Evolutionary conservation across 495 filamentous ascomycete genomes (phyloP), one percentile per base, ranked within the genome.

Genomic region (Penicillium atrosanguineum): DNA sequence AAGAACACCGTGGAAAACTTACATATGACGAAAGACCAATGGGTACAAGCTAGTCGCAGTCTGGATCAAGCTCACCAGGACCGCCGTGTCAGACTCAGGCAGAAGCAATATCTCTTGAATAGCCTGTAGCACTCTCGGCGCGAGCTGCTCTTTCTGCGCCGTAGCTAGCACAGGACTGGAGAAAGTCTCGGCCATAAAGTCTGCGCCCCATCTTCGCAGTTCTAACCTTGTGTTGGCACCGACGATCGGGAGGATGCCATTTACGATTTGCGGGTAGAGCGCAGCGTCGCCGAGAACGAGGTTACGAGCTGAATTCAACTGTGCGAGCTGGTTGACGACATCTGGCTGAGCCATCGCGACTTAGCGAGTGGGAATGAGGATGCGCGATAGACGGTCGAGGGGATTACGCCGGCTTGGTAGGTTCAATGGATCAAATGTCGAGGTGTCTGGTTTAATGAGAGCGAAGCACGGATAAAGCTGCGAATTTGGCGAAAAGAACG

Each of bases 131-230:
- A 91, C 87, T 25, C 74, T 71, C 51, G 90, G 71, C 45, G 84
- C 82, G 55, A 95, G 65, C 53, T 83, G 81, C 71, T 86, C 87
- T 77, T 97, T 97, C 69, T 87, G 85, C 46, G 81, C 74, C 31
- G 75, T 71, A 49, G 82, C 68, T 59, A 97, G 76, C 31, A 84
- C 82, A 14, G 94, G 94, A 41, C 87, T 91, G 18, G 95, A 85
- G 71, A 99, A 96, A 4, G 91, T 89, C 76, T 99, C 94, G 37
- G 95, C 93, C 36, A 99, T 77, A 68, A 99, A 99, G 23, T 97
- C 91, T 20, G 91, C 84, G 20, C 91, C 95, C 95, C 95, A 99
- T 86, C 92, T 79, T 69, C 90, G 87, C 59, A 97, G 72, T 69
- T 95, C 89, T 18, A 96, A 69, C 38, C 78, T 77, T 41, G 87